Percentiles rank a stretch among this genome's conserved stretches.
These are phyloP conservation scores for Filosporella fistucella DNA, from an alignment of 495 filamentous ascomycete genomes.

Conservation along the genomic window DNA sequence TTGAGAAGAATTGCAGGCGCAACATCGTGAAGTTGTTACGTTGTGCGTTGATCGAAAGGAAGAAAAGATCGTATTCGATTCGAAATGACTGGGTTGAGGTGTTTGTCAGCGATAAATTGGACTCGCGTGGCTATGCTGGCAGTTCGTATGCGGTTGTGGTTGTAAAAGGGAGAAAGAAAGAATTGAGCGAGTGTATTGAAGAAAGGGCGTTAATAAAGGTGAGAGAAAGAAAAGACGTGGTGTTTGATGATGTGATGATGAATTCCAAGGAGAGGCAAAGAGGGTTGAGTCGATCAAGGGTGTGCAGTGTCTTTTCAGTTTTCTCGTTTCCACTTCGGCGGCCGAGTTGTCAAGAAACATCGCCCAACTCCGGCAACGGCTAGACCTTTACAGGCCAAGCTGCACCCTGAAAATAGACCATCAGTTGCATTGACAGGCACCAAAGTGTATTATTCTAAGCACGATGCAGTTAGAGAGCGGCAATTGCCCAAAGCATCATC, in stretches of 20 bases:
- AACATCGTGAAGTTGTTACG: slow-evolving; percentile 10
- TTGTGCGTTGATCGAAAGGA: background rate
- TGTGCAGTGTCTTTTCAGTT: background rate
- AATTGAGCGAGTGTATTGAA: background rate
- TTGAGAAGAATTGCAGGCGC: slow-evolving; percentile 10
- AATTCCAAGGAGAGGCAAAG: background rate
- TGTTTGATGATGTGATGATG: background rate
- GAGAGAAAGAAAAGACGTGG: background rate
- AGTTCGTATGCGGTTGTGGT: background rate
- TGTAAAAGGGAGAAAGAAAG: background rate
- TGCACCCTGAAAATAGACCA: background rate
- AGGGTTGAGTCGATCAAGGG: background rate
- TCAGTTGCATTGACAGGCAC: background rate
- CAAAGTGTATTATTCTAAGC: background rate
- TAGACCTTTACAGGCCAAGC: background rate
- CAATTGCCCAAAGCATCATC: no score
- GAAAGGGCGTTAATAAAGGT: background rate
- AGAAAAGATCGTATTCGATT: background rate
- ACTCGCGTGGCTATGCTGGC: background rate
- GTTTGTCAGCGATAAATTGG: slow-evolving; percentile 3
- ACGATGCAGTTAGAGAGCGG: background rate
- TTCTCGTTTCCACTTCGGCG: background rate
- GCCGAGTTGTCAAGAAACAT: no score
- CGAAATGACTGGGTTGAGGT: background rate
- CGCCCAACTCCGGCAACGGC: no score